A percentile compares a stretch with the other conserved stretches of the same genome.
phyloP scores from a whole-genome alignment of 306 rosid species.

The barrel medic (Medicago truncatula) region DNA sequence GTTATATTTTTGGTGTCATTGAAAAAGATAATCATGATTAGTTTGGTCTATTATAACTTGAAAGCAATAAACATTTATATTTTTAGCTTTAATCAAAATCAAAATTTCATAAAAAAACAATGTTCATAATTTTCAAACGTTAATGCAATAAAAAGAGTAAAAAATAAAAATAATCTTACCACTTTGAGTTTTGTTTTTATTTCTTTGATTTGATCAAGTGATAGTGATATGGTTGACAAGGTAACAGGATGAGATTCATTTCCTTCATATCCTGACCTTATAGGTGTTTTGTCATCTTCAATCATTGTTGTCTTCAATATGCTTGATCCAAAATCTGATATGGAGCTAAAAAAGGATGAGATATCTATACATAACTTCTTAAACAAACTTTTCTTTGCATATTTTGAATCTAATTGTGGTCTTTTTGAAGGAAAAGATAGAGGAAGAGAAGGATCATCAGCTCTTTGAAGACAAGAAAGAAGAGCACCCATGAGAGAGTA shows the following conservation, averaged over 20 bases:
- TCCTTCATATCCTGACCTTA: slow-evolving; percentile 57
- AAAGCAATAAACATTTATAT: too few species aligned
- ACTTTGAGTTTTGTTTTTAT: slow-evolving; percentile 63
- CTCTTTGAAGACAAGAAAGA: slow-evolving; percentile 60
- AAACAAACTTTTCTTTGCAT: background rate
- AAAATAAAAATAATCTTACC: slow-evolving; percentile 47
- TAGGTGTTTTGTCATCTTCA: slow-evolving; percentile 60
- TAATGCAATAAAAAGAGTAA: too few species aligned
- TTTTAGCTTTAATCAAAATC: too few species aligned
- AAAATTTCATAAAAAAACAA: too few species aligned
- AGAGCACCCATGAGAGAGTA: slow-evolving; percentile 65
- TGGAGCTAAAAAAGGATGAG: slow-evolving; percentile 21
- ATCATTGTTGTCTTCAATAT: slow-evolving; percentile 39
- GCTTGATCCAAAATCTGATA: slow-evolving; percentile 44
- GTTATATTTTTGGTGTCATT: too few species aligned
- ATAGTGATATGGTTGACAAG: slow-evolving; percentile 46
- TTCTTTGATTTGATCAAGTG: slow-evolving; percentile 56
- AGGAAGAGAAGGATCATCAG: slow-evolving; percentile 63
- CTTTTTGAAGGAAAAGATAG: slow-evolving; percentile 55
- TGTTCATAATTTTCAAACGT: too few species aligned
- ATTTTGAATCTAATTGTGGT: background rate
- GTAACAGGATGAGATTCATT: slow-evolving; percentile 44
- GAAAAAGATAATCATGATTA: too few species aligned
- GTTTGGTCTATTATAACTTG: too few species aligned
- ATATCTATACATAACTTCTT: slow-evolving; percentile 13